phyloP scores from a whole-genome alignment of 2,329 filamentous ascomycete species.

The Neopestalotiopsis rosae region DNA sequence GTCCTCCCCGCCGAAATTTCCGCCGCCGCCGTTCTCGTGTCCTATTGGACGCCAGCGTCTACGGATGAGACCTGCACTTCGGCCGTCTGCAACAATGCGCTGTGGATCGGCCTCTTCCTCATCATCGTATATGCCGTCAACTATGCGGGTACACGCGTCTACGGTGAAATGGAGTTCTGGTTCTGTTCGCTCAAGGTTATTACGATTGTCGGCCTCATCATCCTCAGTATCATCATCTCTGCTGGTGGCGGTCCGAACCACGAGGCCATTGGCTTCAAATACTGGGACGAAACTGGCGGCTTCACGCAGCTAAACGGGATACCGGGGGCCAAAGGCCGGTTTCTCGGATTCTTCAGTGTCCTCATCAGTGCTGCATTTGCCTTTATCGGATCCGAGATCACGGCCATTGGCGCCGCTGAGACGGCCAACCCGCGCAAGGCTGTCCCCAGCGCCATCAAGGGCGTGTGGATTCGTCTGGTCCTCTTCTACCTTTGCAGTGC shows the following conservation, averaged over 20 bases:
- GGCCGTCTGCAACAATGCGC: conserved; percentile 23
- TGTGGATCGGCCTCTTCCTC: conserved; percentile 23
- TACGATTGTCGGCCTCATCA: conserved; percentile 14
- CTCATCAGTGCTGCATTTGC: conserved; percentile 14
- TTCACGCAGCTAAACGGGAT: not conserved
- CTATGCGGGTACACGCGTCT: conserved; percentile 5
- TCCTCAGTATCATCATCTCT: conserved; percentile 11
- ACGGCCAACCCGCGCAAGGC: conserved; percentile 9
- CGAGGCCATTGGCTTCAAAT: conserved; percentile 8
- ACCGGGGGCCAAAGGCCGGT: conserved; percentile 1
- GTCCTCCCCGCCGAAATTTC: conserved; percentile 24
- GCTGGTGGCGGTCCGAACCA: conserved; percentile 14
- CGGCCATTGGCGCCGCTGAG: conserved; percentile 13
- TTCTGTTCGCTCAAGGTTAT: conserved; percentile 16
- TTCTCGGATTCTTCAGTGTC: not conserved
- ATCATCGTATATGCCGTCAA: conserved; percentile 14
- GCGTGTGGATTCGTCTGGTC: not conserved
- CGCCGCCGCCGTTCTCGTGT: conserved; percentile 25
- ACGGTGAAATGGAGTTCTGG: conserved; percentile 15
- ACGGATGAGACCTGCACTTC: conserved; percentile 20
- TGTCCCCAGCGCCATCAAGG: conserved; percentile 6
- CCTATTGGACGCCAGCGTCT: conserved; percentile 23
- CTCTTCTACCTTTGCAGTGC: conserved; percentile 13
- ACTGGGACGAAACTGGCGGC: conserved; percentile 6
- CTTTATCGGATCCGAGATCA: not conserved